Conservation (phyloP, 2,329 filamentous ascomycete genomes). For the Penicillium sp. region DNA sequence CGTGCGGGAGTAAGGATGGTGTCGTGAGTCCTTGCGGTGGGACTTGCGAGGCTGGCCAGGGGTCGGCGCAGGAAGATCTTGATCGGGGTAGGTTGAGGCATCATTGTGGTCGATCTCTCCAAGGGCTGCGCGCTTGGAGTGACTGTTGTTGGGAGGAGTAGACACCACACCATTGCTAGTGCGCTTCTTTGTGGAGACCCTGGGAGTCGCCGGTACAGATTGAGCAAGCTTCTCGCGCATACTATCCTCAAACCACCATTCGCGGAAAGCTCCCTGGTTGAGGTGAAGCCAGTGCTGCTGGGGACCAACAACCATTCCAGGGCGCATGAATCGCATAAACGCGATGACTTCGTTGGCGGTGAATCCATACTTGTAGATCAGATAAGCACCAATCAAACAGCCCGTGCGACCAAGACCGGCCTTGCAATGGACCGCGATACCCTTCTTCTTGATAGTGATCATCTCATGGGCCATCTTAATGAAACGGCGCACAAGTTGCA, state of each 20-base stretch:
- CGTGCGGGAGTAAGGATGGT: conserved; percentile 69
- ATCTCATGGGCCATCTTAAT: conserved; percentile 93
- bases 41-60: conserved; percentile 94
- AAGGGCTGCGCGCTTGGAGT: conserved; percentile 78
- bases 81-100: conserved; percentile 59
- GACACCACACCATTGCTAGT: conserved; percentile 70
- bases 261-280: conserved; percentile 94
- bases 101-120: conserved; percentile 89
- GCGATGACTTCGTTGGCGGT: conserved; percentile 96
- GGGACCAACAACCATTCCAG: conserved; percentile 97
- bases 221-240: conserved; percentile 81
- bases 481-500: conserved; percentile 89
- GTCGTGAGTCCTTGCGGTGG: conserved; percentile 70
- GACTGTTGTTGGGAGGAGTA: conserved; percentile 79
- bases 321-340: conserved; percentile 98
- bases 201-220: conserved; percentile 58
- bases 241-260: conserved; percentile 86
- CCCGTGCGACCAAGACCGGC: conserved; percentile 93
- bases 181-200: conserved; percentile 60
- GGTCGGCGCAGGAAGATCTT: conserved; percentile 91
- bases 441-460: conserved; percentile 86
- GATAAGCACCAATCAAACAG: conserved; percentile 93
- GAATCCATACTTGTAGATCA: conserved; percentile 96
- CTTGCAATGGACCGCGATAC: conserved; percentile 98
- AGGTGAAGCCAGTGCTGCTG: conserved; percentile 99